Conservation (phyloP, 225 moss, liverwort and hornwort species). For the Polytrichum formosum region DNA sequence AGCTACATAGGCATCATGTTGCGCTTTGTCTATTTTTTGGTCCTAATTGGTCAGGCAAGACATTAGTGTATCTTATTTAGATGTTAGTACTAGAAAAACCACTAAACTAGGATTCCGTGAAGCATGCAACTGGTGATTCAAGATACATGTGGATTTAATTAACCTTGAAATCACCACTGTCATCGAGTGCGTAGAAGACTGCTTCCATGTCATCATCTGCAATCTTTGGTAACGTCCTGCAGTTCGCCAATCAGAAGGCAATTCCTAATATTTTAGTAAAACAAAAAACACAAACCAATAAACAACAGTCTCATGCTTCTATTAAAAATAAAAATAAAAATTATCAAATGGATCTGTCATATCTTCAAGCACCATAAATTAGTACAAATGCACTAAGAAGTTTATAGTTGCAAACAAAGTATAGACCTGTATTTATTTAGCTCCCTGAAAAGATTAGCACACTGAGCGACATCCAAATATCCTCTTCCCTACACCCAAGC, state of each 20-base stretch:
- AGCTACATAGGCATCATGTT: not conserved
- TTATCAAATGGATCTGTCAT: not conserved
- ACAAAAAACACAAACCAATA: not conserved
- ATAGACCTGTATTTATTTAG: conserved; percentile 80
- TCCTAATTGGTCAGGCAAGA: too few relatives aligned
- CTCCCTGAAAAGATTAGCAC: conserved; percentile 63
- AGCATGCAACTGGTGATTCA: too few relatives aligned
- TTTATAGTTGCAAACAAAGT: not conserved
- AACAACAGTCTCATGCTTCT: not conserved
- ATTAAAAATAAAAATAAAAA: not conserved
- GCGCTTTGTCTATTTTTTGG: too few relatives aligned
- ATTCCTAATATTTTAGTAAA: too few relatives aligned
- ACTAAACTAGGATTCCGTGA: too few relatives aligned
- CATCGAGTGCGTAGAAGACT: conserved; percentile 83
- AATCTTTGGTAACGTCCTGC: conserved; percentile 88
- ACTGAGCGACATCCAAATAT: conserved; percentile 67
- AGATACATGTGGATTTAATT: too few relatives aligned
- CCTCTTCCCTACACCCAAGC: conserved; percentile 47
- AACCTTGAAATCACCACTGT: conserved; percentile 91
- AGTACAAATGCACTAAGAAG: too few relatives aligned
- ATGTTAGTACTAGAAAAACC: too few relatives aligned
- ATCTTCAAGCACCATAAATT: not conserved
- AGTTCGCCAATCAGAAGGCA: not conserved
- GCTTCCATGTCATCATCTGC: conserved; percentile 86
- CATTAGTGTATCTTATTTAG: too few relatives aligned